phyloP scores from a whole-genome alignment of 2,329 filamentous ascomycete species.

The Phaeosphaeriaceae sp. region DNA sequence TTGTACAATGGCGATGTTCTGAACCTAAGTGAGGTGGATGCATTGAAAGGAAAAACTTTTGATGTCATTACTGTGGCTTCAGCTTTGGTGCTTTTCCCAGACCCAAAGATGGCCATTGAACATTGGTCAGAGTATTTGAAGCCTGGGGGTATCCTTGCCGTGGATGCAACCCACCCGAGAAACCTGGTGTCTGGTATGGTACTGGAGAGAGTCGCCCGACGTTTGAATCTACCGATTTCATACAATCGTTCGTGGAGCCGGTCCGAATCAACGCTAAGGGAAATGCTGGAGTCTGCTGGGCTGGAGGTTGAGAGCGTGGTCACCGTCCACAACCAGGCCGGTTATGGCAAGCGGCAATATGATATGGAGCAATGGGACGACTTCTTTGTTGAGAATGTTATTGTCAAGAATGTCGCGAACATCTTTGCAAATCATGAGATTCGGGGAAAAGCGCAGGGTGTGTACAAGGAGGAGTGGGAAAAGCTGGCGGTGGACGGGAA shows the following conservation, averaged over 20 bases:
- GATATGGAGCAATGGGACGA: constrained; percentile 41
- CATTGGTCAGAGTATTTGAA: constrained; percentile 50
- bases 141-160: constrained; percentile 48
- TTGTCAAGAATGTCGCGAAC: constrained; percentile 29
- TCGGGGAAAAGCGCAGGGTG: constrained; percentile 38
- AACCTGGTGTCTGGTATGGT: constrained; percentile 48
- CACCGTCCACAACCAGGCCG: constrained; percentile 42
- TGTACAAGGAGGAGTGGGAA: constrained; percentile 49
- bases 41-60: constrained; percentile 32
- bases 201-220: constrained; percentile 45
- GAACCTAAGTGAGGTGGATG: constrained; percentile 37
- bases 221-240: constrained; percentile 40
- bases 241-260: constrained; percentile 48
- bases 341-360: constrained; percentile 37
- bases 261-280: constrained; percentile 37
- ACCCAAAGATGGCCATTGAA: constrained; percentile 46
- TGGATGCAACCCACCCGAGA: constrained; percentile 49
- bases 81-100: constrained; percentile 50
- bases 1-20: constrained; percentile 48
- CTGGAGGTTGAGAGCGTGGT: constrained; percentile 40
- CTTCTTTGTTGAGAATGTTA: constrained; percentile 45
- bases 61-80: constrained; percentile 50
- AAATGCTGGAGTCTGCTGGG: constrained; percentile 45
- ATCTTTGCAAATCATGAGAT: constrained; percentile 41
- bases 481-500: constrained; percentile 46